phyloP scores from a whole-genome alignment of 2,329 filamentous ascomycete species.

The Blastomyces parvus region DNA sequence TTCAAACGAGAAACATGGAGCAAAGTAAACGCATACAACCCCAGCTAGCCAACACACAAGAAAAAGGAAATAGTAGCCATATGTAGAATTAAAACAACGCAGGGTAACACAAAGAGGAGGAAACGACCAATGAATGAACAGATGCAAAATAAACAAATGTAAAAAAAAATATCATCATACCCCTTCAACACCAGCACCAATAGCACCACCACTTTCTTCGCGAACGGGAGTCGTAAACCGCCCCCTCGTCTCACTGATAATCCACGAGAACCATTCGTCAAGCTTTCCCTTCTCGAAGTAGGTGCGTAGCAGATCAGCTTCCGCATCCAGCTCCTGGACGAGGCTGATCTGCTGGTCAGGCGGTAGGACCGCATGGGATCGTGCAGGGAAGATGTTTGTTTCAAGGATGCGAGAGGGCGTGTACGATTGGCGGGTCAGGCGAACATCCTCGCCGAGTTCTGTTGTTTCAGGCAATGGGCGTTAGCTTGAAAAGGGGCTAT shows the following conservation, averaged over 20 bases:
- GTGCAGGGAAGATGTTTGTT: conserved; percentile 20
- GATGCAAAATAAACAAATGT: too few relatives aligned
- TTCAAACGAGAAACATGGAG: not conserved
- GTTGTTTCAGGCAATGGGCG: conserved; percentile 6
- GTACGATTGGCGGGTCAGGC: not conserved
- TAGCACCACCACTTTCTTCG: not conserved
- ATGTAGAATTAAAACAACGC: not conserved
- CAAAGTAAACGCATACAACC: not conserved
- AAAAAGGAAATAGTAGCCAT: not conserved
- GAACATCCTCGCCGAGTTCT: conserved; percentile 17
- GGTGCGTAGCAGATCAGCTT: conserved; percentile 57
- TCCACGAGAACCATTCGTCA: conserved; percentile 54
- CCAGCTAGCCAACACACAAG: not conserved
- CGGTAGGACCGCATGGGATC: conserved; percentile 22
- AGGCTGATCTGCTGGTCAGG: conserved; percentile 55
- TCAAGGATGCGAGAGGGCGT: conserved; percentile 1
- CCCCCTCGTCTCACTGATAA: conserved; percentile 20
- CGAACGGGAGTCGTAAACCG: not conserved
- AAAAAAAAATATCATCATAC: not conserved
- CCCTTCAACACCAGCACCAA: not conserved
- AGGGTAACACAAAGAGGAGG: not conserved
- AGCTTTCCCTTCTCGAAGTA: conserved; percentile 61
- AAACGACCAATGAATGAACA: not conserved
- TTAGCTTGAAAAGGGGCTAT: conserved; percentile 2
- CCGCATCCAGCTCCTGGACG: conserved; percentile 59